Percentiles rank a stretch among this genome's conserved stretches.
Evolutionary conservation across 129 eudicot genomes (phyloP).

Genomic region (Centella asiatica): DNA sequence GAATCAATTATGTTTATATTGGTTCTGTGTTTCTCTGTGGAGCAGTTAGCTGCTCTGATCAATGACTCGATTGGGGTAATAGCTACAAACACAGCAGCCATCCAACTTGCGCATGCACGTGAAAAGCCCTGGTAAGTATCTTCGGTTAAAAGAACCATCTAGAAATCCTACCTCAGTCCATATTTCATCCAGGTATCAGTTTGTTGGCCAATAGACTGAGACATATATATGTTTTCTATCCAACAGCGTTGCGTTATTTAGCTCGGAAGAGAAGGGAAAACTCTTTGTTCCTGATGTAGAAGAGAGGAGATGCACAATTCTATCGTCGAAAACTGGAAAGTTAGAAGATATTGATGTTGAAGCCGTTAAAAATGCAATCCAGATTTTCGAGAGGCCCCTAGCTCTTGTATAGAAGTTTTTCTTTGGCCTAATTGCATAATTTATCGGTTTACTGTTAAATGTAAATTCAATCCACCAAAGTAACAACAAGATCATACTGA

Average conservation of each 20-base stretch:
- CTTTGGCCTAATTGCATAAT: background rate
- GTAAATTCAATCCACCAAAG: background rate
- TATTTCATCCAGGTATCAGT: background rate
- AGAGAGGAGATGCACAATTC: conserved; percentile 50
- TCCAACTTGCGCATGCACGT: conserved; percentile 70
- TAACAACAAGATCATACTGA: background rate
- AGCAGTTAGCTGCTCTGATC: conserved; percentile 79
- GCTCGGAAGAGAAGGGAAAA: conserved; percentile 77
- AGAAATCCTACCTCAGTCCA: background rate
- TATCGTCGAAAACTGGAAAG: conserved; percentile 72
- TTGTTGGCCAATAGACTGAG: background rate
- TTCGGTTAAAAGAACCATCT: background rate
- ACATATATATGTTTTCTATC: conserved; percentile 9
- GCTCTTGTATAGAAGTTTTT: conserved; percentile 37
- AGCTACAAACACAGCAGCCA: conserved; percentile 82
- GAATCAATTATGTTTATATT: background rate
- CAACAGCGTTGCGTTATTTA: conserved; percentile 69
- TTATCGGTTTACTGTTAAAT: background rate
- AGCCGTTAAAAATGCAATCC: conserved; percentile 57
- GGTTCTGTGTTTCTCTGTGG: conserved; percentile 8
- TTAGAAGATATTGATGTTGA: conserved; percentile 59
- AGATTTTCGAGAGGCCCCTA: conserved; percentile 58
- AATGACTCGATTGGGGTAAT: conserved; percentile 87
- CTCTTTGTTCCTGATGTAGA: conserved; percentile 61
- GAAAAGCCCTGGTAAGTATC: conserved; percentile 62